Evolutionary conservation across 2,329 filamentous ascomycete genomes (phyloP), one percentile per base, ranked within the genome.

Genomic region (Chrysosporium keratinophilum): DNA sequence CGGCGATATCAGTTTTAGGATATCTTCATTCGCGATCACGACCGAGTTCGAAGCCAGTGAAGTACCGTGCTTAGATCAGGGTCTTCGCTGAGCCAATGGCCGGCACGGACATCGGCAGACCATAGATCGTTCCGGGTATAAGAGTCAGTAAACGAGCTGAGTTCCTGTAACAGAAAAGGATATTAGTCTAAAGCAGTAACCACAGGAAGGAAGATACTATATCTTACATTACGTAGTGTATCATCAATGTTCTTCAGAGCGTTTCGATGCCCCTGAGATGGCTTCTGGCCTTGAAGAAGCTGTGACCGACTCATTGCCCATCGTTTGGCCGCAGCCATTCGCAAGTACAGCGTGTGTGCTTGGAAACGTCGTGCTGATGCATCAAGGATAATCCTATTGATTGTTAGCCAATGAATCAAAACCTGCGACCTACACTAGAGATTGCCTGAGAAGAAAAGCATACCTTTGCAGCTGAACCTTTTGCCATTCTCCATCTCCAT

Each of bases 1-100:
- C 4, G 15, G 10, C 14, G n/a, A 7, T 7, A 28, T 4, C 23
- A 28, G 7, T 28, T 28, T 7, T 28, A 3, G n/a, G 23, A 28
- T 28, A 28, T 28, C 23, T 7, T 7, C 23, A 28, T 7, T 7
- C 12, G 14, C 1, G 17, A 40, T 54, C 48, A 55, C 12, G 50
- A 51, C 54, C 70, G 69, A 33, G 66, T 64, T 44, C 64, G 65
- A 42, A 75, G 71, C 70, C 72, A 76, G 34, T 63, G 62, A 20
- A 69, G 71, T 46, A 81, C 78, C 17, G 70, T 69, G 14, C 71
- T 69, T 54, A 83, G 67, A 6, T 76, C 71, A 2, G 81, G 81
- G 61, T 83, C 81, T 57, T 84, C 81, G 37, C 69, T 68, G 43
- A 82, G 69, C 80, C 80, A 84, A 67, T 82, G 80, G 39, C 78